Conservation (phyloP, 345 rosid genomes). For the Moringa oleifera region DNA sequence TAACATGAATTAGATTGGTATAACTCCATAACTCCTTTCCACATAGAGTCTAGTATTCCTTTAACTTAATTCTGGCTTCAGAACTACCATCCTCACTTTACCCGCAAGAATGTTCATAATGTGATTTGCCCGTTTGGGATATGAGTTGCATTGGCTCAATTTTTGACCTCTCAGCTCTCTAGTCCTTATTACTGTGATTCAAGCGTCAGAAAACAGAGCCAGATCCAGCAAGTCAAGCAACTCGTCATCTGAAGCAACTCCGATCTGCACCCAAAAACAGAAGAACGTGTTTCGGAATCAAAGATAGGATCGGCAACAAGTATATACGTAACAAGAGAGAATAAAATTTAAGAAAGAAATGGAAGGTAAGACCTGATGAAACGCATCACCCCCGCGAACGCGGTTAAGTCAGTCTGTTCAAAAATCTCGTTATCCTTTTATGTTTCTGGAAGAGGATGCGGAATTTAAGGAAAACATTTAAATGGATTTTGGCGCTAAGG, state of each 20-base stretch:
- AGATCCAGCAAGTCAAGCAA: slow-evolving; percentile 86
- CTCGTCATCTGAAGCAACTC: slow-evolving; percentile 92
- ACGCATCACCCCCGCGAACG: no score
- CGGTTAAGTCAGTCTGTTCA: no score
- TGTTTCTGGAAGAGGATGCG: no score
- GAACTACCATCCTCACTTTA: slow-evolving; percentile 56
- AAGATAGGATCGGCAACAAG: slow-evolving; percentile 2
- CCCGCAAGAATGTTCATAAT: slow-evolving; percentile 89
- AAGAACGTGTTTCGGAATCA: slow-evolving; percentile 3
- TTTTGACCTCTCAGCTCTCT: slow-evolving; percentile 88
- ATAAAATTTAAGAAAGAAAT: no score
- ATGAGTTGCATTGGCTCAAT: slow-evolving; percentile 93
- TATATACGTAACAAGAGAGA: slow-evolving; percentile 2
- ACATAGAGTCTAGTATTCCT: slow-evolving; percentile 55
- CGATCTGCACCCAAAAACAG: slow-evolving; percentile 49
- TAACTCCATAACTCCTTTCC: slow-evolving; percentile 59
- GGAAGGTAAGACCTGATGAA: no score
- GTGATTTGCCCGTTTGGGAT: slow-evolving; percentile 86
- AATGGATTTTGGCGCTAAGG: no score
- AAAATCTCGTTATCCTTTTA: no score
- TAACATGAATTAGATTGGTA: slow-evolving; percentile 72
- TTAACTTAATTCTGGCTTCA: slow-evolving; percentile 46
- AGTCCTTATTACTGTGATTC: slow-evolving; percentile 88
- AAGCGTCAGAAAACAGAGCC: slow-evolving; percentile 85
- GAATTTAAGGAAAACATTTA: no score